Evolutionary conservation across 805 yeast genomes (phyloP), one percentile per base, ranked within the genome.

Genomic region (Schwanniomyces vanrijiae): DNA sequence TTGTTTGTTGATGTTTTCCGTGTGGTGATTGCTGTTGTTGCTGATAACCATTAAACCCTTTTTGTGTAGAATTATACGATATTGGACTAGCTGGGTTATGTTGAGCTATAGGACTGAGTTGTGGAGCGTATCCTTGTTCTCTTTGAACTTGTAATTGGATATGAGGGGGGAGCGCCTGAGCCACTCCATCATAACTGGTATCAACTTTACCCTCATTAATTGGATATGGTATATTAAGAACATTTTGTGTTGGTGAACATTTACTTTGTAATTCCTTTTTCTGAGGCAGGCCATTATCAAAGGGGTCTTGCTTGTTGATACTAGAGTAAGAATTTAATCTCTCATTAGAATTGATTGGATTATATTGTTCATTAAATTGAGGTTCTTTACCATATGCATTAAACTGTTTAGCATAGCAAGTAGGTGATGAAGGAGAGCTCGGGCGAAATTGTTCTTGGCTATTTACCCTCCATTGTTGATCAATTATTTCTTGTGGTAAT

Each of bases 401-500:
- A 18, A 26, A 26, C 37, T 37, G 14, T 9, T 43, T 34, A 4
- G 19, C 35, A 11, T 31, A 31, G 20, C 35, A 31, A 14, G 16
- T 20, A 31, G 35, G 35, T 7, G 35, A 31, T 31, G 35, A 31
- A 18, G 35, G 35, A 6, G 42, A 25, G 14, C 24, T 28, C 2
- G 42, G 35, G 13, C 16, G 35, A 6, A 13, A 24, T 13, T 37
- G 40, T 10, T 19, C 29, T 31, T 25, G 37, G 24, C 26, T 19
- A 16, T 33, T 42, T 14, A 16, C 35, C 10, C 35, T 31, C 35
- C 39, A 20, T 20, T 9, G 39, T 9, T 37, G 41, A 11, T 52
- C 51, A 42, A 51, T 47, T 33, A 46, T 53, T 8, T 55, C 55
- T 44, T 55, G 60, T 4, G 67, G 66, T 21, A 61, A 45, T 40